Conservation (phyloP, 108 stramenopile species). For the Chaetoceros tenuissimus region DNA sequence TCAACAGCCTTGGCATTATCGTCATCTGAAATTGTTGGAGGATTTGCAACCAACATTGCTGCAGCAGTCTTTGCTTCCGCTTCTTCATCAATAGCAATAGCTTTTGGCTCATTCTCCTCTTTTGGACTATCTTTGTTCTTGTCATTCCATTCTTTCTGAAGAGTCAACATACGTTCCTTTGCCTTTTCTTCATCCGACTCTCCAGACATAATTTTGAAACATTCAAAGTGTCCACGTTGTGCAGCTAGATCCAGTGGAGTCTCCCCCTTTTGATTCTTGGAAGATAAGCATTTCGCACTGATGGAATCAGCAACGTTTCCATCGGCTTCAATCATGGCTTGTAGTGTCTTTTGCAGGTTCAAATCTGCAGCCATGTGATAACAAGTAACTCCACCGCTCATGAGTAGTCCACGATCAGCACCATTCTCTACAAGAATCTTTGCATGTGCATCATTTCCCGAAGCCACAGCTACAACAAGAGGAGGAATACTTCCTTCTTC, state of each 20-base stretch:
- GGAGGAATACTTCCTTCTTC: slow-evolving; percentile 6
- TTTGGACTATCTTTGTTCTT: background rate
- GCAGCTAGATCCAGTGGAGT: slow-evolving; percentile 20
- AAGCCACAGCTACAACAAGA: slow-evolving; percentile 15
- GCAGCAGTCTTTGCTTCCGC: background rate
- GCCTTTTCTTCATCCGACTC: slow-evolving; percentile 6
- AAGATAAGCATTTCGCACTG: background rate
- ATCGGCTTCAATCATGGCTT: slow-evolving; percentile 7
- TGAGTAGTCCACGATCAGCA: background rate
- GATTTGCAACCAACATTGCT: background rate
- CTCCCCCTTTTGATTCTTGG: slow-evolving; percentile 6
- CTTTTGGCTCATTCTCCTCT: background rate
- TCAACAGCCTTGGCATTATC: slow-evolving; percentile 10
- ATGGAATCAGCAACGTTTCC: too few species aligned
- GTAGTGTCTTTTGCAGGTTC: slow-evolving; percentile 12
- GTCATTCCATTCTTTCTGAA: background rate
- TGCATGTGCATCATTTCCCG: slow-evolving; percentile 11
- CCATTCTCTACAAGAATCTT: slow-evolving; percentile 4
- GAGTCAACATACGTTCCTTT: slow-evolving; percentile 4
- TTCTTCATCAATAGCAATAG: background rate
- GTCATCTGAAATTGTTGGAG: slow-evolving; percentile 4
- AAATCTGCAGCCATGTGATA: slow-evolving; percentile 26
- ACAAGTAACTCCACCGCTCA: slow-evolving; percentile 6
- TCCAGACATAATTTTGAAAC: slow-evolving; percentile 7
- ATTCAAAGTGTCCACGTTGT: slow-evolving; percentile 9